phyloP scores from a whole-genome alignment of 1,139 yeast genomes.

The Nadsonia commutata region DNA sequence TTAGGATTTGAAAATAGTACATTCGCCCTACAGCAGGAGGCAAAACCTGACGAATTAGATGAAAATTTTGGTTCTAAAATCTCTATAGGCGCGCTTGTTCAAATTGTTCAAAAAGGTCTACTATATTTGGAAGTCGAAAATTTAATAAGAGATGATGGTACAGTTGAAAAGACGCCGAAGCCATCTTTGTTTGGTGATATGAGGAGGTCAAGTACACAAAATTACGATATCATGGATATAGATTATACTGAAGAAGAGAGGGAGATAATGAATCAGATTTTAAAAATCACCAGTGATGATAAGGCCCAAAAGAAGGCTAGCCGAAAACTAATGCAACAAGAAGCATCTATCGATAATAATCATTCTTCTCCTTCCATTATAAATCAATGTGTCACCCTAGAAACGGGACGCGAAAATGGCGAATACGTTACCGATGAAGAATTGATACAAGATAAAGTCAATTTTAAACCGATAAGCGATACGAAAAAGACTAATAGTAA shows the following conservation, averaged over 20 bases:
- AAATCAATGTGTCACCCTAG: too few species aligned
- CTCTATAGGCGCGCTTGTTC: conserved; percentile 64
- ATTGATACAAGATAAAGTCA: not conserved
- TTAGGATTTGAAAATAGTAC: conserved; percentile 52
- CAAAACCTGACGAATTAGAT: conserved; percentile 49
- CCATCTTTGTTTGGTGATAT: conserved; percentile 22
- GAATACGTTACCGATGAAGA: too few species aligned
- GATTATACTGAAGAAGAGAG: conserved; percentile 1
- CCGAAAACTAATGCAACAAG: too few species aligned
- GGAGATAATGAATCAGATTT: too few species aligned
- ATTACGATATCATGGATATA: conserved; percentile 1
- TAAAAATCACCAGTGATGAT: too few species aligned
- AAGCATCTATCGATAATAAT: too few species aligned
- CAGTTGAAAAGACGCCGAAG: conserved; percentile 6
- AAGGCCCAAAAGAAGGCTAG: too few species aligned
- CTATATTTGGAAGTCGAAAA: conserved; percentile 47
- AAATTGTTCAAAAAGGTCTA: conserved; percentile 74
- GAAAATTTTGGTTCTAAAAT: conserved; percentile 32
- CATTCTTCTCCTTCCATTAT: too few species aligned
- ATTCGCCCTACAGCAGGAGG: conserved; percentile 65
- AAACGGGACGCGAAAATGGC: too few species aligned
- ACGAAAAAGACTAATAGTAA: not conserved
- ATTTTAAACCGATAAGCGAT: not conserved
- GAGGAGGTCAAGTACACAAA: conserved; percentile 1
- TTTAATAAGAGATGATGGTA: conserved; percentile 21